Percentiles rank a stretch among this genome's conserved stretches.
These are phyloP conservation scores for Phytophthora fragariae DNA, from an alignment of 352 stramenopile species.

Conservation along the genomic window DNA sequence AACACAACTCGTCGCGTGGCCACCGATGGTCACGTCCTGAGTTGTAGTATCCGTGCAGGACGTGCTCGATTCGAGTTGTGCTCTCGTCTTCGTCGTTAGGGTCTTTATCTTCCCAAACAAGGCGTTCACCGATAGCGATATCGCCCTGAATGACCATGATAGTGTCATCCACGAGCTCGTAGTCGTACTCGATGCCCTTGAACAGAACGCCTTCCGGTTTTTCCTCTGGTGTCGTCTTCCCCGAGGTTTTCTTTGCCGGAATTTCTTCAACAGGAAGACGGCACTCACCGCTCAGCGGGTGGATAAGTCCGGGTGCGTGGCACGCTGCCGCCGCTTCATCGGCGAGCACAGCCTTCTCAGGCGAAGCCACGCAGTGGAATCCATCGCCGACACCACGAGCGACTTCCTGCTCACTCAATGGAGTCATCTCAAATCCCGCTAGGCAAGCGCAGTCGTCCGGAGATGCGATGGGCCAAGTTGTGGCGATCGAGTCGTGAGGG, in stretches of 20 bases:
- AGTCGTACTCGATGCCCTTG: conserved; percentile 86
- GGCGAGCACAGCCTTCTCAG: conserved; percentile 27
- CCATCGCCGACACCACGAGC: conserved; percentile 42
- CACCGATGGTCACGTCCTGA: conserved; percentile 78
- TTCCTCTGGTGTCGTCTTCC: conserved; percentile 8
- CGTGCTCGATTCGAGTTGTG: conserved; percentile 34
- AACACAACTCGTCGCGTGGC: conserved; percentile 70
- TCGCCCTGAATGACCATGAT: conserved; percentile 86
- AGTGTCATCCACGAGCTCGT: conserved; percentile 74
- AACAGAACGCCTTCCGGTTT: conserved; percentile 59
- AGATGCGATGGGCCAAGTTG: conserved; percentile 51
- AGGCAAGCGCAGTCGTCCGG: conserved; percentile 58
- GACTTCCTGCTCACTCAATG: conserved; percentile 39
- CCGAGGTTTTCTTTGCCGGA: conserved; percentile 22
- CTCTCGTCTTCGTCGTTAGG: conserved; percentile 11
- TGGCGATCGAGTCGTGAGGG: conserved; percentile 56
- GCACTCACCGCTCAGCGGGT: conserved; percentile 60
- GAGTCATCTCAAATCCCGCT: conserved; percentile 50
- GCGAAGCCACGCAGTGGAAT: conserved; percentile 46
- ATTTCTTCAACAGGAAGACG: conserved; percentile 75
- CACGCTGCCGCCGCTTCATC: conserved; percentile 58
- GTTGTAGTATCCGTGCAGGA: conserved; percentile 87
- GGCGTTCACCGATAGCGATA: conserved; percentile 70
- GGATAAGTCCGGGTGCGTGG: conserved; percentile 49
- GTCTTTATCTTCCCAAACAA: conserved; percentile 43